Conservation (phyloP, 495 filamentous ascomycete genomes). For the Zalerion maritima region DNA sequence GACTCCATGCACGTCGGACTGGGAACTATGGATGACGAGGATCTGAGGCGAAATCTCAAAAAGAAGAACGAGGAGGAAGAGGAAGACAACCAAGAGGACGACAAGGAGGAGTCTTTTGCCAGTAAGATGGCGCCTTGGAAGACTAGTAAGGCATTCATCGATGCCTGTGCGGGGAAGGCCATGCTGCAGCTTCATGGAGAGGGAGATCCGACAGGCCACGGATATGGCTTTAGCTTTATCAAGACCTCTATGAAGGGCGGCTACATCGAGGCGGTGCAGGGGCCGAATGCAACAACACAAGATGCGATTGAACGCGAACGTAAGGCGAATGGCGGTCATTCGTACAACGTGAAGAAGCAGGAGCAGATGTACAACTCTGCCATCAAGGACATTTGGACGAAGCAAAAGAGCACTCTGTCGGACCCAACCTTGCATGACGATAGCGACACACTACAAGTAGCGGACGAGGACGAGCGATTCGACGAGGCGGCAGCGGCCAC, state of each 20-base stretch:
- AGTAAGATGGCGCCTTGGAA: slow-evolving; percentile 83
- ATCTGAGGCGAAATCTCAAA: slow-evolving; percentile 57
- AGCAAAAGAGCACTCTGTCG: slow-evolving; percentile 65
- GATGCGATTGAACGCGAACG: slow-evolving; percentile 47
- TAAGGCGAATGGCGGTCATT: slow-evolving; percentile 85
- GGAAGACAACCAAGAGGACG: slow-evolving; percentile 30
- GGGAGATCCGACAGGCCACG: slow-evolving; percentile 89
- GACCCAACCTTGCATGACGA: slow-evolving; percentile 43
- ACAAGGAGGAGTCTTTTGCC: slow-evolving; percentile 52
- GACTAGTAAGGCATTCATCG: slow-evolving; percentile 84
- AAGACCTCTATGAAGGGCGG: slow-evolving; percentile 98
- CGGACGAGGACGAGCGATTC: slow-evolving; percentile 42
- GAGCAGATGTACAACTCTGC: slow-evolving; percentile 77
- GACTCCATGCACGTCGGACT: slow-evolving; percentile 95
- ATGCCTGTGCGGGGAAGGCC: slow-evolving; percentile 86
- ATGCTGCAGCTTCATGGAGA: slow-evolving; percentile 92
- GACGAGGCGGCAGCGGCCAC: slow-evolving; percentile 28
- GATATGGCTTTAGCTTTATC: slow-evolving; percentile 88
- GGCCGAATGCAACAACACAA: slow-evolving; percentile 71
- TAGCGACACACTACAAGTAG: slow-evolving; percentile 47
- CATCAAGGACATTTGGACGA: slow-evolving; percentile 78
- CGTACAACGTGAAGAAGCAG: slow-evolving; percentile 91
- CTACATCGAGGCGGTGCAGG: slow-evolving; percentile 81
- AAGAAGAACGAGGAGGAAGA: slow-evolving; percentile 47
- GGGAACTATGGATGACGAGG: slow-evolving; percentile 65